Percentiles rank a stretch among this genome's conserved stretches.
Evolutionary conservation across 441 rosid species (phyloP).

Genomic region (Arabidopsis hybrid): DNA sequence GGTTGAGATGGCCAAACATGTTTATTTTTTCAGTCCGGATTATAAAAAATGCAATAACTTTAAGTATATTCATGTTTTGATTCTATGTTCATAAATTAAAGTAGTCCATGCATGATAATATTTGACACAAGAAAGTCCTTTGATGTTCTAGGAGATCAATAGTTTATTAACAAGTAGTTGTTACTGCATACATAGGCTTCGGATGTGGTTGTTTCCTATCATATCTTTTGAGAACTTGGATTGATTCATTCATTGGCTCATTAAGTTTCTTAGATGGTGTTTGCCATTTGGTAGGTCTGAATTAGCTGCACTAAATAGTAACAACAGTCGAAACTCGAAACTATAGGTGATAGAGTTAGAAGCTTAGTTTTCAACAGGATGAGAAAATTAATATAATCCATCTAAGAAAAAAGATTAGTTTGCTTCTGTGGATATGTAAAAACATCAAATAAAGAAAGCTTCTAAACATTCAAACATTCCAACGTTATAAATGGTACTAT

Average conservation of each 20-base stretch:
- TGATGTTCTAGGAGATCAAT: background rate
- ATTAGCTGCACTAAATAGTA: background rate
- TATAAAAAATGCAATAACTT: background rate
- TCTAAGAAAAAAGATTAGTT: background rate
- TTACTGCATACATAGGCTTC: background rate
- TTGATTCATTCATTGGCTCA: too few species aligned
- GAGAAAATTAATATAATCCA: background rate
- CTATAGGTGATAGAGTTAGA: background rate
- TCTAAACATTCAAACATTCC: background rate
- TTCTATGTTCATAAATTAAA: background rate
- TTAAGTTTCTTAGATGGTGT: too few species aligned
- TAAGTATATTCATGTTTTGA: background rate
- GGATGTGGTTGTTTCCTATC: background rate
- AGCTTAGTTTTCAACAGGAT: constrained; percentile 2
- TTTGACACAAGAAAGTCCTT: background rate
- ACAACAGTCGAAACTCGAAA: background rate
- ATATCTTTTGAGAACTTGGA: background rate
- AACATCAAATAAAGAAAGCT: background rate
- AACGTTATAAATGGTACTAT: background rate
- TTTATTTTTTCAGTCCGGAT: background rate
- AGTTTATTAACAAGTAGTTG: background rate
- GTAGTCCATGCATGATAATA: background rate
- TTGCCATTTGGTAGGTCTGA: background rate
- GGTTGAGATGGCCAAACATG: constrained; percentile 7
- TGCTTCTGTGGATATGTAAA: background rate